Evolutionary conservation across 192 early-diverging fungal species (phyloP).

Genomic region (Coemansia sp.): DNA sequence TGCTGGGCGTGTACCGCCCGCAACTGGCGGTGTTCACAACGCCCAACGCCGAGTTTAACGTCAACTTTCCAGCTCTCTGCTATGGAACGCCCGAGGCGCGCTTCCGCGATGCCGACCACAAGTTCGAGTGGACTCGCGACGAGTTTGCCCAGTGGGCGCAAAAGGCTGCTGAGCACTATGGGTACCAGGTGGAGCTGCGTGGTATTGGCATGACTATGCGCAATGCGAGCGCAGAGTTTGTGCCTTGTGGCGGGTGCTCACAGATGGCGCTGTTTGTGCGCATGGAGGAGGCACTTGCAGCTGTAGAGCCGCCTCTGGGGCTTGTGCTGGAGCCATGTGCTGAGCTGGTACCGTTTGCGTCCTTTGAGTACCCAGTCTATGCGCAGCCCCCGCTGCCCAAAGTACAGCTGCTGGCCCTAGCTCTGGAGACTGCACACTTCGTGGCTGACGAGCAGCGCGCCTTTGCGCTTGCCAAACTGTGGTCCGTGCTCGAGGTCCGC

Average conservation of each 20-base stretch:
- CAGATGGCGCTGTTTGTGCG: conserved; percentile 72
- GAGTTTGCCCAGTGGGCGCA: conserved; percentile 78
- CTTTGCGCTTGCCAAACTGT: conserved; percentile 29
- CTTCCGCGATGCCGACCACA: conserved; percentile 83
- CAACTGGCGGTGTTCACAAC: conserved; percentile 68
- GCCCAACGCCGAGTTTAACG: conserved; percentile 91
- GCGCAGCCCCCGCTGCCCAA: conserved; percentile 27
- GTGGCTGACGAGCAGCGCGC: conserved; percentile 6
- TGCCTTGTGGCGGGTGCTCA: conserved; percentile 59
- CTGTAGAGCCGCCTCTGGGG: not conserved
- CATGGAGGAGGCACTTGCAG: not conserved
- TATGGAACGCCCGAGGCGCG: conserved; percentile 63
- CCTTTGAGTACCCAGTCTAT: conserved; percentile 58
- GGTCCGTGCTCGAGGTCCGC: conserved; percentile 47
- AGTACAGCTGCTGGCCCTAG: conserved; percentile 25
- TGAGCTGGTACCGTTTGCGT: conserved; percentile 24
- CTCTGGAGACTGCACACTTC: conserved; percentile 24
- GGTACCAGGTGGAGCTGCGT: conserved; percentile 57
- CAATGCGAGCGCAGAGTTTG: conserved; percentile 24
- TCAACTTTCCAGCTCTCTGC: conserved; percentile 72
- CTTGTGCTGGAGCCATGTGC: conserved; percentile 3
- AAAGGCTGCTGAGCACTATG: conserved; percentile 55
- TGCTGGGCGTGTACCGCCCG: conserved; percentile 69
- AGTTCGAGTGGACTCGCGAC: conserved; percentile 92
- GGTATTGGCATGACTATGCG: conserved; percentile 46